phyloP scores from a whole-genome alignment of 345 rosid species.

The Hirschfeldia incana region DNA sequence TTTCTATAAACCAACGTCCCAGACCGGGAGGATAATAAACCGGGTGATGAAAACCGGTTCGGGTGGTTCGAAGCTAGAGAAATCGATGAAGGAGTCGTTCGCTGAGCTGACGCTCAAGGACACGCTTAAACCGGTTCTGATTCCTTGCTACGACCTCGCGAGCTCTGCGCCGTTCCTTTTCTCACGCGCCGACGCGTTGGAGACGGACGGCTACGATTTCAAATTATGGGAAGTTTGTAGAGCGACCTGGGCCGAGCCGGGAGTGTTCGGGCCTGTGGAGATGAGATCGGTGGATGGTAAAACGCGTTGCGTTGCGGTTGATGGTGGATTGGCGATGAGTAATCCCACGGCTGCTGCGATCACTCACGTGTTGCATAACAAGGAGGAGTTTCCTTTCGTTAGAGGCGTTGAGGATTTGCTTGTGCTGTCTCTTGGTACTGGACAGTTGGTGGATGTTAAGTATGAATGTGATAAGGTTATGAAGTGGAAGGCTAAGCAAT shows the following conservation, averaged over 20 bases:
- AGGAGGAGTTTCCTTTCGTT: constrained; percentile 94
- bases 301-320: constrained; percentile 83
- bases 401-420: constrained; percentile 94
- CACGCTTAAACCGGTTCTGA: constrained; percentile 83
- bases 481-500: constrained; percentile 80
- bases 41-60: constrained; percentile 58
- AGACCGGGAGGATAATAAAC: constrained; percentile 43
- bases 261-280: constrained; percentile 62
- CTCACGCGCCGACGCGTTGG: constrained; percentile 93
- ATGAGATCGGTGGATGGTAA: constrained; percentile 79
- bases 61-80: constrained; percentile 56
- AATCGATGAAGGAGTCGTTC: constrained; percentile 66
- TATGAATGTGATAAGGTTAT: constrained; percentile 75
- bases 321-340: constrained; percentile 86
- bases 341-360: constrained; percentile 94
- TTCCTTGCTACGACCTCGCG: constrained; percentile 87
- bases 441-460: constrained; percentile 72
- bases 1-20: constrained; percentile 46
- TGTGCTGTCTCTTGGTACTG: constrained; percentile 79
- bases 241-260: constrained; percentile 89
- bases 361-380: constrained; percentile 94
- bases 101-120: constrained; percentile 71
- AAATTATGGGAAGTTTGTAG: constrained; percentile 87
- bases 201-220: constrained; percentile 83
- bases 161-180: constrained; percentile 90